Evolutionary conservation across 495 filamentous ascomycete genomes (phyloP), one percentile per base, ranked within the genome.

Genomic region (Parachaetomium inaequale): DNA sequence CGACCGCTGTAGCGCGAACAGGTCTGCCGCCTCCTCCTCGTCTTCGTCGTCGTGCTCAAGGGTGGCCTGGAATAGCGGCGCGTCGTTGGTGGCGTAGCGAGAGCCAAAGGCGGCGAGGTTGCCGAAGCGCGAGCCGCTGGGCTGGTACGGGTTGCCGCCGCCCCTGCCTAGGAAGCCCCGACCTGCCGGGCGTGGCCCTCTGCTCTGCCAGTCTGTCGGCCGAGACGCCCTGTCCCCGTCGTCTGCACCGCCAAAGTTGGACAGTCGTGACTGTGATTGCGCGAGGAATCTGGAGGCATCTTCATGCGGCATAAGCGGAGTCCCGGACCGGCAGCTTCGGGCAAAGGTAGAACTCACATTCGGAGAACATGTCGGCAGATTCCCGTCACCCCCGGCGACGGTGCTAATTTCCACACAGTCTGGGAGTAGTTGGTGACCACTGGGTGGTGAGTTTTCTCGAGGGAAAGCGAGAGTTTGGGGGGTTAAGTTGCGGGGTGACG

Each of bases 241-340:
- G 52, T 89, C 87, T 25, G 83, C 80, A 64, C 86, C 85, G 55
- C 79, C 75, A 73, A 88, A 79, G 76, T 82, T 83, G 54, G 85
- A 88, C 43, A 85, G 61, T 21, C 92, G 87, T 36, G 94, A 96
- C 78, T 97, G 93, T 57, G 94, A 98, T 83, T 98, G 94, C 53
- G 94, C 92, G 63, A 98, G 87, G 73, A 98, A 98, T 55, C 88
- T 88, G 57, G 95, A 98, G 67, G 94, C 94, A 88, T 98, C 94
- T 98, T 28, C 38, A 23, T 11, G 26, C 11, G 32, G 29, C 17
- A 32, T 58, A 29, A 60, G 54, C 31, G 23, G 34, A 19, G 42
- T 21, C 31, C 60, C 17, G 49, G 63, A 58, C 19, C 0, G 55
- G 58, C 29, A 58, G 56, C 7, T 14, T 58, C 26, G 11, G 31